phyloP scores from a whole-genome alignment of 352 stramenopile species.

The Globisporangium nagaii region DNA sequence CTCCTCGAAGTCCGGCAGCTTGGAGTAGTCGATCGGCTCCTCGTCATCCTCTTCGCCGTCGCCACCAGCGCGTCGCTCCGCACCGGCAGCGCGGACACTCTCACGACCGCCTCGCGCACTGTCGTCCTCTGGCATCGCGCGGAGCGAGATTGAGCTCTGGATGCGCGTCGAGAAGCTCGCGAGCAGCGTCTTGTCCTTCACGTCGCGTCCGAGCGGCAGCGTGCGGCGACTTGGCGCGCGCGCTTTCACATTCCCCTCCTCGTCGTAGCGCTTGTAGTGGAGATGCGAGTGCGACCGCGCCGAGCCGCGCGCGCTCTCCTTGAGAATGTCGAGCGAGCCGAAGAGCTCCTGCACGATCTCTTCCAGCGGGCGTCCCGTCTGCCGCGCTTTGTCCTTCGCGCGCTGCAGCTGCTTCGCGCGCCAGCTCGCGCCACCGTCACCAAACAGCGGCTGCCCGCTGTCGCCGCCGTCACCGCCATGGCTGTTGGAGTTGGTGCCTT shows the following conservation, averaged over 20 bases:
- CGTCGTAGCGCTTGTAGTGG: slow-evolving; percentile 52
- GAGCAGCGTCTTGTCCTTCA: slow-evolving; percentile 54
- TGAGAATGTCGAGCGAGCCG: slow-evolving; percentile 44
- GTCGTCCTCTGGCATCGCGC: slow-evolving; percentile 12
- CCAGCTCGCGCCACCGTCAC: slow-evolving; percentile 79
- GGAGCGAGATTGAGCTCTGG: slow-evolving; percentile 37
- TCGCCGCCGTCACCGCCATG: slow-evolving; percentile 2
- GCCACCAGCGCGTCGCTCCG: neutral
- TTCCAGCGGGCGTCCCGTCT: slow-evolving; percentile 49
- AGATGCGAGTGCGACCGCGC: slow-evolving; percentile 54
- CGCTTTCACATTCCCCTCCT: slow-evolving; percentile 10
- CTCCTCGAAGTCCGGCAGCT: slow-evolving; percentile 65
- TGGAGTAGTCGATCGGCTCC: slow-evolving; percentile 75
- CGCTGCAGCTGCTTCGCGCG: slow-evolving; percentile 78
- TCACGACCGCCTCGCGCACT: neutral
- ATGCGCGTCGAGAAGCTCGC: slow-evolving; percentile 58
- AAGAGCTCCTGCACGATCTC: slow-evolving; percentile 60
- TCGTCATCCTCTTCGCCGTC: slow-evolving; percentile 40
- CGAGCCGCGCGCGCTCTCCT: slow-evolving; percentile 41
- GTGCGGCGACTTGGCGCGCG: slow-evolving; percentile 4
- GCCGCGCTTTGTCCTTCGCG: slow-evolving; percentile 49
- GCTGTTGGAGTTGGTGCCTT: slow-evolving; percentile 1
- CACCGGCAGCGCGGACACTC: neutral
- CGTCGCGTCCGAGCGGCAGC: slow-evolving; percentile 44
- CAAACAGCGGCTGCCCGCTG: slow-evolving; percentile 31